Evolutionary conservation across 1,284 basidiomycete species (phyloP).

Genomic region (Pseudozyma tsukubaensis): DNA sequence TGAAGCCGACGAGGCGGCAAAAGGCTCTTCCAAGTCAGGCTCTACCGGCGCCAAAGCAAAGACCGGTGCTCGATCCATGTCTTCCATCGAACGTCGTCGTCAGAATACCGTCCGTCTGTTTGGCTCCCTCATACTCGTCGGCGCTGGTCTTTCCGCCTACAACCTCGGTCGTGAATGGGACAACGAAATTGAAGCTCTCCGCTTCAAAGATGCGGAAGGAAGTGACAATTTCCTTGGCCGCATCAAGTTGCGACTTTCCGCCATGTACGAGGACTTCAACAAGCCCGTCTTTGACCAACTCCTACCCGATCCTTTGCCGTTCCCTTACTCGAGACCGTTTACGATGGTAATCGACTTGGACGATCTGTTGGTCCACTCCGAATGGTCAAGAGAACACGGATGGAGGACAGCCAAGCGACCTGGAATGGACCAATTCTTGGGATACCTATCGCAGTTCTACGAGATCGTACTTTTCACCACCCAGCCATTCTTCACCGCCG

Average conservation of each 20-base stretch:
- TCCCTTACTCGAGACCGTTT: conserved; percentile 87
- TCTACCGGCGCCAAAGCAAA: conserved; percentile 66
- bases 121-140: conserved; percentile 43
- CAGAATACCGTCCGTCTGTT: conserved; percentile 56
- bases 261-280: conserved; percentile 59
- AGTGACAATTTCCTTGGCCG: conserved; percentile 57
- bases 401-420: conserved; percentile 76
- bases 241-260: conserved; percentile 49
- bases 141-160: conserved; percentile 49
- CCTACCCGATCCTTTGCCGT: conserved; percentile 85
- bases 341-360: conserved; percentile 92
- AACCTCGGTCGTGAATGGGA: conserved; percentile 68
- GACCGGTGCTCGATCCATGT: conserved; percentile 64
- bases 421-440: conserved; percentile 96
- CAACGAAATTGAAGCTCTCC: conserved; percentile 59
- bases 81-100: conserved; percentile 68
- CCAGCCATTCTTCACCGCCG: conserved; percentile 88
- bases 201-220: conserved; percentile 40
- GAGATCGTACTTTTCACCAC: conserved; percentile 96
- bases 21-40: conserved; percentile 18
- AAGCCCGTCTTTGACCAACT: conserved; percentile 87
- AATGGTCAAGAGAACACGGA: conserved; percentile 75
- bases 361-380: conserved; percentile 88
- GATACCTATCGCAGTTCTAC: conserved; percentile 95
- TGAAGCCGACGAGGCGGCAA: conserved; percentile 18